Evolutionary conservation across 225 moss, liverwort and hornwort genomes (phyloP).

Genomic region (Neckera pumila): DNA sequence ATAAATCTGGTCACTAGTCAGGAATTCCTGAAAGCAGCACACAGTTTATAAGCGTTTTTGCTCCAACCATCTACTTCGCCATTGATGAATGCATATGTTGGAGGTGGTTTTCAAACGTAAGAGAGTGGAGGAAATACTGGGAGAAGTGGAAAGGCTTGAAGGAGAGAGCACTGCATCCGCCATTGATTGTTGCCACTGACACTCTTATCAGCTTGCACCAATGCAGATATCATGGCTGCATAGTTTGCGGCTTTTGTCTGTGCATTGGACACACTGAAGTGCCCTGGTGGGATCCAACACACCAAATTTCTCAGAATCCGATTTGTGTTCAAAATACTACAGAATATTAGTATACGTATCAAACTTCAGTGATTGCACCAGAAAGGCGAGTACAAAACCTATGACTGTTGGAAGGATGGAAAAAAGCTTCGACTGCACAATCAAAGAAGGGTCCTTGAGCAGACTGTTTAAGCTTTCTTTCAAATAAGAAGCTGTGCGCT

Average conservation of each 20-base stretch:
- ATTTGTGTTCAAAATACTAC: not conserved
- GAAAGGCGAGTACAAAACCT: constrained; percentile 33
- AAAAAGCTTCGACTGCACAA: constrained; percentile 68
- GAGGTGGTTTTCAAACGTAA: not conserved
- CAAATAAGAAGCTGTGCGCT: constrained; percentile 69
- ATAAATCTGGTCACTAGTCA: constrained; percentile 90
- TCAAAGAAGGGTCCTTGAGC: constrained; percentile 55
- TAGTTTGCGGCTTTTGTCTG: constrained; percentile 61
- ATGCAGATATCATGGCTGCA: constrained; percentile 53
- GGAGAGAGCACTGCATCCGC: constrained; percentile 72
- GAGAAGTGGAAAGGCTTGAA: constrained; percentile 56
- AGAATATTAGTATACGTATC: not conserved
- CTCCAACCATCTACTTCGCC: not conserved
- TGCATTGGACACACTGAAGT: constrained; percentile 69
- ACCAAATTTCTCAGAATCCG: not conserved
- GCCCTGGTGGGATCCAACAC: constrained; percentile 35
- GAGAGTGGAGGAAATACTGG: constrained; percentile 3
- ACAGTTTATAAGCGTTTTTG: not conserved
- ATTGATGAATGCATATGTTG: not conserved
- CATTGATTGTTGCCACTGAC: constrained; percentile 67
- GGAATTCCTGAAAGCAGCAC: constrained; percentile 53
- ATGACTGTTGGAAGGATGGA: constrained; percentile 55
- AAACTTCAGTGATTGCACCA: not conserved
- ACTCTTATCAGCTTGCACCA: constrained; percentile 62
- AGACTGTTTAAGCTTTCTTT: constrained; percentile 72